Evolutionary conservation across 2,329 filamentous ascomycete species (phyloP).

Genomic region (Verticillium nubilum): DNA sequence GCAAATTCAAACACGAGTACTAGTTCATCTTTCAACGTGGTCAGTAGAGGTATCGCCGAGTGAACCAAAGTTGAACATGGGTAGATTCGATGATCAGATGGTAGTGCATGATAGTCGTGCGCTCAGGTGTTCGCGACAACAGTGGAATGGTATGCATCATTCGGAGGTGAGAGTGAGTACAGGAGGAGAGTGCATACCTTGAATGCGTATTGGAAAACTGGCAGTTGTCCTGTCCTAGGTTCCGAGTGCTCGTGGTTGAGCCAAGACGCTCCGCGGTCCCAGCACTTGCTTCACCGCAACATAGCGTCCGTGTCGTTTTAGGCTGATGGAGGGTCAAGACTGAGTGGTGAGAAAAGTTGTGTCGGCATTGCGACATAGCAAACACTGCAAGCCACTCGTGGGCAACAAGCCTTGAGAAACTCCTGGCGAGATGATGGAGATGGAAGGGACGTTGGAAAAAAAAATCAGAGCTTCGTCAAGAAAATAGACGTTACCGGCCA

Average conservation of each 20-base stretch:
- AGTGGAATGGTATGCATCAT: slow-evolving; percentile 53
- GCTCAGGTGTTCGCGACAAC: slow-evolving; percentile 59
- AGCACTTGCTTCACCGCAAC: too few relatives aligned
- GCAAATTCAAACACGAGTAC: neutral
- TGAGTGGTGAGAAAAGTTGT: too few relatives aligned
- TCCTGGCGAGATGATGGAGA: neutral
- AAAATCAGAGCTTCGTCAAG: neutral
- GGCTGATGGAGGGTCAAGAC: too few relatives aligned
- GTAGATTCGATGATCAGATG: slow-evolving; percentile 50
- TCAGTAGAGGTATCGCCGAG: neutral
- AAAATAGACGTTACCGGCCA: slow-evolving; percentile 1
- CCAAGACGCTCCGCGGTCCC: too few relatives aligned
- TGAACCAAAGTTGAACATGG: neutral
- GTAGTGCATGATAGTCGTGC: slow-evolving; percentile 68
- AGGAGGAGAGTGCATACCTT: slow-evolving; percentile 16
- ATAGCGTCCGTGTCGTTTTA: too few relatives aligned
- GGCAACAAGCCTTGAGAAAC: neutral
- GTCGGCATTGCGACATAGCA: too few relatives aligned
- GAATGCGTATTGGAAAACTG: neutral
- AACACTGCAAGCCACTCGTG: too few relatives aligned
- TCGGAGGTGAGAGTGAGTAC: slow-evolving; percentile 8
- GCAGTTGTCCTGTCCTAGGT: neutral
- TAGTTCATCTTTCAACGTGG: neutral
- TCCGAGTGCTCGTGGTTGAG: too few relatives aligned
- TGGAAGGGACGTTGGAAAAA: slow-evolving; percentile 9